Conservation (phyloP, 1,284 basidiomycete species). For the Inonotus obliquus region DNA sequence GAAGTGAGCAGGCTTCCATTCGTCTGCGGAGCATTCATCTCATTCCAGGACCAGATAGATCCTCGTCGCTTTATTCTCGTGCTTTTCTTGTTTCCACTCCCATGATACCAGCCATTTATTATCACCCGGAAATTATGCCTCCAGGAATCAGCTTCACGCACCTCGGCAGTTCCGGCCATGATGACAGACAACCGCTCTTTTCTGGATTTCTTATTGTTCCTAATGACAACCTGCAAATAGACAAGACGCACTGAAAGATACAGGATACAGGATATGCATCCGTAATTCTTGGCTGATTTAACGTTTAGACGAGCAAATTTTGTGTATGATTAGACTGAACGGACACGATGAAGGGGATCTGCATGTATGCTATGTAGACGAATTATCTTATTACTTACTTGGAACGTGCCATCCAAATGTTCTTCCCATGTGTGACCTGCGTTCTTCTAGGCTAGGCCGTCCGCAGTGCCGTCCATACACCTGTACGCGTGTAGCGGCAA, state of each 20-base stretch:
- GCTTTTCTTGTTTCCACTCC: slow-evolving; percentile 1
- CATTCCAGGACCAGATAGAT: not conserved
- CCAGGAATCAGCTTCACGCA: not conserved
- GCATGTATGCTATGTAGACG: no score
- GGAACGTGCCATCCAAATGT: no score
- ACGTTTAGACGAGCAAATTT: not conserved
- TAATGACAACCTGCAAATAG: no score
- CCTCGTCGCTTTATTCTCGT: not conserved
- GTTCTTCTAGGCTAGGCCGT: no score
- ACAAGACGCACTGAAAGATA: no score
- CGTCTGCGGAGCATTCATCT: not conserved
- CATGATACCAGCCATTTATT: not conserved
- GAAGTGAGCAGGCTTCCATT: not conserved
- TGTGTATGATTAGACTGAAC: no score
- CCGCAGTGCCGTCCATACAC: no score
- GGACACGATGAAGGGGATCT: no score
- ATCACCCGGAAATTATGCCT: not conserved
- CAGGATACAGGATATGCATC: not conserved
- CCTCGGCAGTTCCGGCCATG: not conserved
- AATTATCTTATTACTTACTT: no score
- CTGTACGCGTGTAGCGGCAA: no score
- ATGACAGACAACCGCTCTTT: not conserved
- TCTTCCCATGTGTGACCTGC: no score
- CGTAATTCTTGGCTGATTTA: not conserved
- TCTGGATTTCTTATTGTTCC: not conserved